These are phyloP conservation scores for Tricholoma matsutake DNA, from an alignment of 768 basidiomycete species.

Conservation along the genomic window DNA sequence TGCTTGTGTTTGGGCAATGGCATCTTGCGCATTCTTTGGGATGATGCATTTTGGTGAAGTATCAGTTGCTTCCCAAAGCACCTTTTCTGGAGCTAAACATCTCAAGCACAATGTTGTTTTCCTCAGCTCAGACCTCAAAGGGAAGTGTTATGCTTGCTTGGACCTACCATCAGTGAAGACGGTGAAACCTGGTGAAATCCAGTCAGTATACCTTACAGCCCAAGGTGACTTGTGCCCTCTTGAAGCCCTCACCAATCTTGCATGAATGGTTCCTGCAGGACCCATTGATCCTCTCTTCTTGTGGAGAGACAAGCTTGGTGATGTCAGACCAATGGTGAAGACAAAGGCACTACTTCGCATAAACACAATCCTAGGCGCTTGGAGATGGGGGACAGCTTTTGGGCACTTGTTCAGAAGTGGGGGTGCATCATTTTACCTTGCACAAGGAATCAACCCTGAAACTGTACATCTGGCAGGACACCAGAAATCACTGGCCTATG, in stretches of 20 bases:
- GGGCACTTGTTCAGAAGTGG: background rate
- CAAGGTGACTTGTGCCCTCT: background rate
- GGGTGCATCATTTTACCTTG: background rate
- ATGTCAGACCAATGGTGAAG: background rate
- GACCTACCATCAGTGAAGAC: background rate
- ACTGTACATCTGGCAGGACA: background rate
- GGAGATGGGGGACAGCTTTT: background rate
- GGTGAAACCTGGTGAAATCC: background rate
- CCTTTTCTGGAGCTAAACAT: slow-evolving; percentile 11
- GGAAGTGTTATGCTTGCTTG: background rate
- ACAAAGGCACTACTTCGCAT: background rate
- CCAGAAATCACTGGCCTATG: background rate
- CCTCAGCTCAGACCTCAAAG: background rate
- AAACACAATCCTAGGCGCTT: background rate
- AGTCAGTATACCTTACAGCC: background rate
- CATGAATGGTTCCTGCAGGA: background rate
- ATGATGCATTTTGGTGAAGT: background rate
- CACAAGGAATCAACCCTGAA: background rate
- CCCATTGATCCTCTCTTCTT: background rate
- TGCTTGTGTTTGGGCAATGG: too few relatives aligned
- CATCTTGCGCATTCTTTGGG: too few relatives aligned
- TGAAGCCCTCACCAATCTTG: background rate
- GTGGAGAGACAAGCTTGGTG: background rate
- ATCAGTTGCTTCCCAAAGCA: background rate
- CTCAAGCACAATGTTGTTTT: background rate